phyloP scores from a whole-genome alignment of 2,329 filamentous ascomycete species.

The Tolypocladium capitatum region DNA sequence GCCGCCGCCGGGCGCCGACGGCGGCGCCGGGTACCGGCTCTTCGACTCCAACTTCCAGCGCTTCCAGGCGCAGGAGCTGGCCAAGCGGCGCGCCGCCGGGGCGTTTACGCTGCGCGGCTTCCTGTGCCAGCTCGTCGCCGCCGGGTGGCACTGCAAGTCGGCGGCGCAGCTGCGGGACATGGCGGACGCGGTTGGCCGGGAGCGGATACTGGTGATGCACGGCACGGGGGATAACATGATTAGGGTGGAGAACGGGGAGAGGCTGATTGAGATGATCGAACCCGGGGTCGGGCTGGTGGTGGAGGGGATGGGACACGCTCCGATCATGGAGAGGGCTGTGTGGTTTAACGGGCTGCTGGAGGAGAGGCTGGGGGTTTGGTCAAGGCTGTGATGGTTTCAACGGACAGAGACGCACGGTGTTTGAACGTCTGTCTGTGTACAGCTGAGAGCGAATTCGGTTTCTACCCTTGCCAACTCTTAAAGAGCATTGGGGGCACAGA shows the following conservation, averaged over 20 bases:
- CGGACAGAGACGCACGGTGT: too few species aligned
- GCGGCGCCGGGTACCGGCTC: conserved; percentile 24
- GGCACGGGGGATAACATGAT: conserved; percentile 72
- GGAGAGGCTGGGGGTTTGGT: conserved; percentile 38
- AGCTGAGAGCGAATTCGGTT: too few species aligned
- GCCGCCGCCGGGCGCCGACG: conserved; percentile 13
- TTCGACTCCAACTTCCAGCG: conserved; percentile 72
- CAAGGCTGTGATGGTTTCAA: conserved; percentile 23
- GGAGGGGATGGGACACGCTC: conserved; percentile 64
- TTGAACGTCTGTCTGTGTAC: too few species aligned
- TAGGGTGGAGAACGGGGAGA: conserved; percentile 52
- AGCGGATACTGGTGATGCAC: conserved; percentile 66
- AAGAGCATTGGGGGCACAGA: too few species aligned
- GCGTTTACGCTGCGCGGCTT: conserved; percentile 56
- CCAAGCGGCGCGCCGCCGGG: conserved; percentile 49
- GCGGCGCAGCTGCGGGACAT: conserved; percentile 49
- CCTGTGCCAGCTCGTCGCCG: conserved; percentile 64
- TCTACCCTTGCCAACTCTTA: too few species aligned
- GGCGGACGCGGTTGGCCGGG: conserved; percentile 54
- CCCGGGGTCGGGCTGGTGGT: conserved; percentile 49
- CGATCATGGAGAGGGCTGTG: conserved; percentile 54
- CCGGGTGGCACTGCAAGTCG: conserved; percentile 67
- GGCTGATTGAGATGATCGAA: conserved; percentile 50
- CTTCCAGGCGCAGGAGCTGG: conserved; percentile 66
- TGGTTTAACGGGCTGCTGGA: conserved; percentile 57